phyloP scores from a whole-genome alignment of 441 rosid species.

The Jatropha multifida region DNA sequence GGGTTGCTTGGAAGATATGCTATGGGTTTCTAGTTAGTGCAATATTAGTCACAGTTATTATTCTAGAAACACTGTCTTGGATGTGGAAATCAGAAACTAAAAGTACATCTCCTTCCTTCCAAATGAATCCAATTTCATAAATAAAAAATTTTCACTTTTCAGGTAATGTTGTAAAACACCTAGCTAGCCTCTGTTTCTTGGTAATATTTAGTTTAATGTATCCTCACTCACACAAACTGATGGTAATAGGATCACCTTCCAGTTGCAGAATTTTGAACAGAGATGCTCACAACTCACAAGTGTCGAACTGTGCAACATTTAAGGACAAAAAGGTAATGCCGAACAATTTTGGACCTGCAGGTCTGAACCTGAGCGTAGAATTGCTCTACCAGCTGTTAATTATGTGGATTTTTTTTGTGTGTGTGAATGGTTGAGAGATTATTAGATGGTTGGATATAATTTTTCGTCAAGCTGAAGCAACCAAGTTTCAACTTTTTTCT shows the following conservation, averaged over 20 bases:
- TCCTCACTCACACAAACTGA: too few species aligned
- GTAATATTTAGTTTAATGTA: not conserved
- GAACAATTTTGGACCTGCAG: constrained; percentile 11
- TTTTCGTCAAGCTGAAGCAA: constrained; percentile 14
- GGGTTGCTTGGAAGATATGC: constrained; percentile 65
- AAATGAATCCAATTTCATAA: constrained; percentile 60
- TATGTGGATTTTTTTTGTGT: not conserved
- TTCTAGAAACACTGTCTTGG: constrained; percentile 54
- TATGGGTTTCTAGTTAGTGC: constrained; percentile 62
- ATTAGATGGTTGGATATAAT: constrained; percentile 8
- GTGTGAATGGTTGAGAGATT: not conserved
- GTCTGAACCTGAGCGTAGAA: not conserved
- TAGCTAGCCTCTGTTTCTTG: not conserved
- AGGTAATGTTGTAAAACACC: not conserved
- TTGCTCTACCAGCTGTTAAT: not conserved
- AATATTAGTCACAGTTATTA: constrained; percentile 48
- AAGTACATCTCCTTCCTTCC: constrained; percentile 46
- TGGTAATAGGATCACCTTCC: too few species aligned
- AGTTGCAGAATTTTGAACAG: constrained; percentile 12
- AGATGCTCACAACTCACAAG: not conserved
- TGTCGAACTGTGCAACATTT: not conserved
- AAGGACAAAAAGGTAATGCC: constrained; percentile 9
- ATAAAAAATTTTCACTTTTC: constrained; percentile 6
- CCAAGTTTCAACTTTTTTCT: constrained; percentile 3
- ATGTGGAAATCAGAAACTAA: constrained; percentile 39